Base-by-base conservation (phyloP, 208 protist species). In the Vickermania spadyakhi region DNA sequence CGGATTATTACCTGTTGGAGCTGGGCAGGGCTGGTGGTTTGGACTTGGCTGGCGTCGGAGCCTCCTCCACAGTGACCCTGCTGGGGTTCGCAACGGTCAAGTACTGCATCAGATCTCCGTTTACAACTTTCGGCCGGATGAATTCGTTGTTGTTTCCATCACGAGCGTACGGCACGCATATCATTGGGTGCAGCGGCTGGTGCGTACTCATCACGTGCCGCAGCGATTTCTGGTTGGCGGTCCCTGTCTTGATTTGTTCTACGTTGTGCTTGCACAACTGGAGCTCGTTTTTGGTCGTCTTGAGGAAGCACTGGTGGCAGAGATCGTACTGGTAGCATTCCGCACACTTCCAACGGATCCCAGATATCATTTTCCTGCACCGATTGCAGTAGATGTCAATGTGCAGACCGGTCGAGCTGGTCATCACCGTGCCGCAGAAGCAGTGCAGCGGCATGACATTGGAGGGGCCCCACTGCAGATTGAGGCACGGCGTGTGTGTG, bases 291-390 rank as follows among this genome's bases (percentile, higher is more conserved):
- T 51, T 30, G 25, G 11, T 21, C 18, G 2, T 31, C n/a, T 81
- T 70, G 22, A 60, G 22, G 31, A 75, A 71, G 66, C 87, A 94
- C 25, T 27, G 2, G 53, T 77, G 56, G 52, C 87, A 94, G 0
- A 90, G 52, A 49, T 94, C 87, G 68, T 77, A 89, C 56, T 87
- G 69, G 59, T 86, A 84, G 65, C 87, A 94, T 42, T 81, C 62
- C 22, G 77, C 74, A 57, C 87, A 94, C 69, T 94, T 94, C 80
- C 82, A 94, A 25, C 88, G 77, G 3, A 62, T 67, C 23, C 88
- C 88, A 28, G 45, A 23, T 13, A 91, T 75, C 57, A 80, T 62
- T 22, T 63, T 58, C 21, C 64, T 60, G 58, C 88, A 95, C n/a
- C 62, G 58, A 57, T 87, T 81, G 62, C 88, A 95, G 71, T 84